Evolutionary conservation across 306 rosid species (phyloP).

Genomic region (Dryas octopetala): DNA sequence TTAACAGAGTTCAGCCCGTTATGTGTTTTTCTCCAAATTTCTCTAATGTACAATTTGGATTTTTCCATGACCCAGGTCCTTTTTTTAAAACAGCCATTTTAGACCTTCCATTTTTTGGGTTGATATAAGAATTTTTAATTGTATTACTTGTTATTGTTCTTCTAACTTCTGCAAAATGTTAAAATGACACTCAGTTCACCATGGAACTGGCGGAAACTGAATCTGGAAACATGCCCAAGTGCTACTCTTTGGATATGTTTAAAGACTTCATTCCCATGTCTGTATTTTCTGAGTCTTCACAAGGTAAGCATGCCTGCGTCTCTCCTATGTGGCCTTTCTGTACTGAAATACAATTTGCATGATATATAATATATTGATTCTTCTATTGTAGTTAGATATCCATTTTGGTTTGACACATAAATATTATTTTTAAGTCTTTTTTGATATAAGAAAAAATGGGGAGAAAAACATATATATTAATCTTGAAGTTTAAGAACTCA

Average conservation of each 20-base stretch:
- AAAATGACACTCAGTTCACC: conserved; percentile 57
- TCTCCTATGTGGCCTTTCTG: background rate
- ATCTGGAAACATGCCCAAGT: conserved; percentile 53
- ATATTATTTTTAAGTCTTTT: too few relatives aligned
- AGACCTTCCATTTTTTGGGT: too few relatives aligned
- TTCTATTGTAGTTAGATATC: conserved; percentile 1
- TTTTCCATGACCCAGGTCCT: background rate
- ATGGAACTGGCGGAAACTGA: conserved; percentile 83
- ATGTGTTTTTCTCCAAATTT: background rate
- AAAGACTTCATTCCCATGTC: conserved; percentile 69
- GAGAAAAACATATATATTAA: background rate
- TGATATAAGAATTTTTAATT: too few relatives aligned
- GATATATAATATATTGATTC: background rate
- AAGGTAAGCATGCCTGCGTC: conserved; percentile 46
- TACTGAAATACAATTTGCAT: conserved; percentile 6
- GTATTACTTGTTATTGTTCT: background rate
- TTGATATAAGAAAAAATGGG: too few relatives aligned
- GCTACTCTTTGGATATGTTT: conserved; percentile 67
- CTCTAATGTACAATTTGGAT: background rate
- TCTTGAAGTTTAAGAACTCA: background rate
- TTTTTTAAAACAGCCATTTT: background rate
- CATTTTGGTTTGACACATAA: background rate
- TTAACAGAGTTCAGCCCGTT: background rate
- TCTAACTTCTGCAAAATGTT: conserved; percentile 15
- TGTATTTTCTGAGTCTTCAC: conserved; percentile 71